Base-by-base conservation (phyloP, 2,329 filamentous ascomycete genomes). In the Leptodontidium sp. region DNA sequence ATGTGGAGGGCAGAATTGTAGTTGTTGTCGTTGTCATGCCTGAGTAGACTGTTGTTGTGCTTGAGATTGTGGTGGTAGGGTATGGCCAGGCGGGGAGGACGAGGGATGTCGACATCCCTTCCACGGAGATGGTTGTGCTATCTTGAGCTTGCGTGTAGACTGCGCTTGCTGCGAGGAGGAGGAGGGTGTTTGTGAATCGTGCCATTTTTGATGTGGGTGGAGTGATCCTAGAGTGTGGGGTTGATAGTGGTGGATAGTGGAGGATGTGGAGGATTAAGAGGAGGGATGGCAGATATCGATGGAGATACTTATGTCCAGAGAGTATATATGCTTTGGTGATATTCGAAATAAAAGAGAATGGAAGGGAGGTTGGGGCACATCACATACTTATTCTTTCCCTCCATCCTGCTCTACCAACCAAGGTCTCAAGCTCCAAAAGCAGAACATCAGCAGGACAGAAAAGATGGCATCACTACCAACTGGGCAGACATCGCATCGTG, bases 11-110 rank as follows among this genome's bases (percentile, higher is more conserved):
- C 1, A 29, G 21, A 9, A 47, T 32, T 7, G 21, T 32, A 6
- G 43, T 47, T 29, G 58, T 61, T 11, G 38, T 61, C 8, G 40
- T 45, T 4, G 58, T 47, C 21, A 47, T 47, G 21, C 38, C 67
- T n/a, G 70, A 70, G 65, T 73, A 71, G 40, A 67, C 35, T 17
- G 73, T 71, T 24, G 69, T 65, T 53, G 61, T 66, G 66, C 70
- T 70, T 61, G 76, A 72, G 45, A 47, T 24, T 32, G 55, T 59
- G n/a, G 58, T 45, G 38, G 76, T 75, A 9, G 73, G 64, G 17
- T 66, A 71, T 24, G 74, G 65, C 57, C 57, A 59, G 21, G 67
- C 68, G 69, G 52, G 50, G 59, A 64, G 59, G 38, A 50, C 26
- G 59, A 62, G 40, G 26, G 59, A 12, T 4, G 43, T 62, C 1